Evolutionary conservation across 1,284 basidiomycete species (phyloP).

Genomic region (Anthracocystis walkeri): DNA sequence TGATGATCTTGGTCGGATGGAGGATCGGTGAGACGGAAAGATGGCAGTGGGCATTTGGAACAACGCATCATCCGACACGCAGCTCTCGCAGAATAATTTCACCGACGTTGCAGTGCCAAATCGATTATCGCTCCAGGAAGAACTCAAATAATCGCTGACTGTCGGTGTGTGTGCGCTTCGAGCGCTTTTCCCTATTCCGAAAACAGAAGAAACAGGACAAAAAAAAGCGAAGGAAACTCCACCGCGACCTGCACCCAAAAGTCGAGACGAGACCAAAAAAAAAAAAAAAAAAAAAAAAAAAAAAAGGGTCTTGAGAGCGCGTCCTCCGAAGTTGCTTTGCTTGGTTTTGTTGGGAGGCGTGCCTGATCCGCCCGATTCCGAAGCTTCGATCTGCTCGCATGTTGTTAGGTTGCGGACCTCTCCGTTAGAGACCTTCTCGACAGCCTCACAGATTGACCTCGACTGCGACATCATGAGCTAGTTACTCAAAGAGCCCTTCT

Average conservation of each 20-base stretch:
- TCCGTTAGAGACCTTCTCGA: neutral
- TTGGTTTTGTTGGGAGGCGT: constrained; percentile 4
- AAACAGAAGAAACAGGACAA: neutral
- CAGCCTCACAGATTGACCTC: neutral
- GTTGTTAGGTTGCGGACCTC: neutral
- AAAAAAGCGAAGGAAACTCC: constrained; percentile 5
- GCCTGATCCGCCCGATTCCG: constrained; percentile 6
- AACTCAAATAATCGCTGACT: constrained; percentile 11
- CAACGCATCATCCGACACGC: neutral
- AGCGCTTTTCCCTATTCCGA: constrained; percentile 26
- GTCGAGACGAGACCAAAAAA: neutral
- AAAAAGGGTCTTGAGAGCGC: constrained; percentile 7
- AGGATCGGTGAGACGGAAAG: neutral
- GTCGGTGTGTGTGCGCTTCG: constrained; percentile 1
- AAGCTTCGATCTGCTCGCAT: neutral
- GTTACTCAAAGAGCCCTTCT: no score
- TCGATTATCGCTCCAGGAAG: constrained; percentile 35
- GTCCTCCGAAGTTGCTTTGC: constrained; percentile 1
- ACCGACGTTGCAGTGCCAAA: constrained; percentile 16
- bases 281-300: no score
- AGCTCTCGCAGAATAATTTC: constrained; percentile 15
- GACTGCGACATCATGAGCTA: no score
- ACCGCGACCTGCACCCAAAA: neutral
- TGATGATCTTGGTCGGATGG: constrained; percentile 2
- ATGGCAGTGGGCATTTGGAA: constrained; percentile 4